A percentile compares a stretch with the other conserved stretches of the same genome.
phyloP scores from a whole-genome alignment of 2,329 filamentous ascomycete species.

The Calycina herbarum region DNA sequence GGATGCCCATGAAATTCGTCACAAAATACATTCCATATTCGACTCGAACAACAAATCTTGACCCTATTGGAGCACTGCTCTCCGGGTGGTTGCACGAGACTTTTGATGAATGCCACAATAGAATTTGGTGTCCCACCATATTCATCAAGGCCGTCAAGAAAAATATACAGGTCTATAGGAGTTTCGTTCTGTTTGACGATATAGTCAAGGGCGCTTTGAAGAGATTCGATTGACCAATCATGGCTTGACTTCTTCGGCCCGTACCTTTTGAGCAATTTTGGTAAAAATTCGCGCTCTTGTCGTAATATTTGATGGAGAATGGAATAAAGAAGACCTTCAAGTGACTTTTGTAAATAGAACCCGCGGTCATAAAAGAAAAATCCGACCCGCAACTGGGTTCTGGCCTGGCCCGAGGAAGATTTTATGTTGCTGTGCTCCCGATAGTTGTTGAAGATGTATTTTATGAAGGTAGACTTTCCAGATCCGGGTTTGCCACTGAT shows the following conservation, averaged over 20 bases:
- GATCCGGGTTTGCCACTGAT: not conserved
- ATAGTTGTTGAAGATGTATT: slow-evolving; percentile 1
- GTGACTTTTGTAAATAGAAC: no score
- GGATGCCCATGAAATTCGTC: not conserved
- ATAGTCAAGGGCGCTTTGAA: not conserved
- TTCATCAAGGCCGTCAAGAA: slow-evolving; percentile 5
- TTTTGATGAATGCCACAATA: not conserved
- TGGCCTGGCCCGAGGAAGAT: no score
- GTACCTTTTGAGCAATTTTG: no score
- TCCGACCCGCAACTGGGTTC: no score
- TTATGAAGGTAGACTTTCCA: slow-evolving; percentile 13
- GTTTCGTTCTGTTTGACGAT: not conserved
- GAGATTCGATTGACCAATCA: slow-evolving; percentile 1
- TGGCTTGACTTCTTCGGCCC: no score
- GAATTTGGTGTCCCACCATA: not conserved
- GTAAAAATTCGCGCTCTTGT: not conserved
- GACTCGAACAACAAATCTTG: slow-evolving; percentile 5
- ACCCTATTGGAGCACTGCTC: not conserved
- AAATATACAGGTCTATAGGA: not conserved
- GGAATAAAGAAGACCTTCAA: not conserved
- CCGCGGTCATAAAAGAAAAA: no score
- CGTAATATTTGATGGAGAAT: not conserved
- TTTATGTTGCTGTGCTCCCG: not conserved
- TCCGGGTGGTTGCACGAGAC: not conserved
- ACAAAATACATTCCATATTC: slow-evolving; percentile 3